Percentiles rank a stretch among this genome's conserved stretches.
Evolutionary conservation across 495 filamentous ascomycete species (phyloP).

Genomic region (Neurospora terricola): DNA sequence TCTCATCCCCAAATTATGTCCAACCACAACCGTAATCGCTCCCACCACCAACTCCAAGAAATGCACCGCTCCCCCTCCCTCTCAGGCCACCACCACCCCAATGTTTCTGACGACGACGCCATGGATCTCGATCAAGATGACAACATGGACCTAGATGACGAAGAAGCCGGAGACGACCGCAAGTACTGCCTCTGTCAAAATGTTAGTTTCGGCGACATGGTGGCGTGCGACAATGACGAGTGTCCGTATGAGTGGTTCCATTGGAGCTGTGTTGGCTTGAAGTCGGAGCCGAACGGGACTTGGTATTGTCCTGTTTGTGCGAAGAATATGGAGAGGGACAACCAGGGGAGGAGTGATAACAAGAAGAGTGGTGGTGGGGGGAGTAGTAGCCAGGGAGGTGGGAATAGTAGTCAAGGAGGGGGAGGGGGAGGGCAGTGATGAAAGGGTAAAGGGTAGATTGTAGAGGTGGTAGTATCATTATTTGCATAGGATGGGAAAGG

Average conservation of each 20-base stretch:
- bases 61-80: neutral
- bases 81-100: neutral
- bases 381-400: neutral
- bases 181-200: constrained; percentile 91
- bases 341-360: neutral
- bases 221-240: constrained; percentile 88
- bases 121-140: constrained; percentile 38
- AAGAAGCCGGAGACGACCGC: constrained; percentile 76
- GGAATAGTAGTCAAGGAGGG: neutral
- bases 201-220: constrained; percentile 94
- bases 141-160: constrained; percentile 65
- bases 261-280: constrained; percentile 88
- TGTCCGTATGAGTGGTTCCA: constrained; percentile 98
- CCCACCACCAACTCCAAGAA: neutral
- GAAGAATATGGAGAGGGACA: constrained; percentile 40
- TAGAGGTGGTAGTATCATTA: neutral
- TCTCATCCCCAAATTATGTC: too few species aligned
- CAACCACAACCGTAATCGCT: neutral
- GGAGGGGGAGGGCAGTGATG: neutral
- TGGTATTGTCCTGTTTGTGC: constrained; percentile 88
- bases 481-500: neutral
- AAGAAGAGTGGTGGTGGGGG: neutral
- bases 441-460: too few species aligned
- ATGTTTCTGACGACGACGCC: neutral
- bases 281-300: constrained; percentile 75